These are phyloP conservation scores for Purpureocillium takamizusanense DNA, from an alignment of 2,329 filamentous ascomycete genomes.

Conservation along the genomic window DNA sequence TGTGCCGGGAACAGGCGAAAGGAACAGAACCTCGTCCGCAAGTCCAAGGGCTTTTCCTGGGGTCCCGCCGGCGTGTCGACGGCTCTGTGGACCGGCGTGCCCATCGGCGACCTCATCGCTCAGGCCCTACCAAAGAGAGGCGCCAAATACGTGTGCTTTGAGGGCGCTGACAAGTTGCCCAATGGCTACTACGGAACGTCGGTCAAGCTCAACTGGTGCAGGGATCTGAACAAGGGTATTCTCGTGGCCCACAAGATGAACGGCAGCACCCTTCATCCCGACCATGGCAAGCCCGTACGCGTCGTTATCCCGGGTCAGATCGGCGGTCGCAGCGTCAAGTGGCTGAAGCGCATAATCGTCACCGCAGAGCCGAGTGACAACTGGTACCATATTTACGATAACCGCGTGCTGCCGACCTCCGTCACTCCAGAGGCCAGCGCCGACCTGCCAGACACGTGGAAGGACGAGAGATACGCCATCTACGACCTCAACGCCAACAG, in stretches of 20 bases:
- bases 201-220: conserved; percentile 78
- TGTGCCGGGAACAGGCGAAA: conserved; percentile 89
- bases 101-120: conserved; percentile 62
- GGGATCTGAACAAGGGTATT: conserved; percentile 75
- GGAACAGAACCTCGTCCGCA: conserved; percentile 84
- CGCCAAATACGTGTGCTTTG: conserved; percentile 81
- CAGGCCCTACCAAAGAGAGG: conserved; percentile 58
- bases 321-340: conserved; percentile 86
- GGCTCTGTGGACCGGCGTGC: conserved; percentile 76
- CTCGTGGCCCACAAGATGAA: conserved; percentile 91
- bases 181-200: conserved; percentile 87
- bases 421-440: conserved; percentile 73
- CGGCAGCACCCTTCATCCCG: conserved; percentile 67
- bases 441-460: conserved; percentile 69
- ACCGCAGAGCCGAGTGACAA: conserved; percentile 76
- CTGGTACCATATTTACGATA: conserved; percentile 95
- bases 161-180: conserved; percentile 79
- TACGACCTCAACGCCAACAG: conserved; percentile 88
- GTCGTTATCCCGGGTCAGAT: conserved; percentile 86
- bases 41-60: conserved; percentile 93
- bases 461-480: conserved; percentile 83
- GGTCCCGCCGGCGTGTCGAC: conserved; percentile 81
- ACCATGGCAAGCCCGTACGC: conserved; percentile 78
- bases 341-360: conserved; percentile 74
- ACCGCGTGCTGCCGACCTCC: conserved; percentile 80